A percentile compares a stretch with the other conserved stretches of the same genome.
phyloP scores from a whole-genome alignment of 2,329 filamentous ascomycete species.

The Fusarium luffae region DNA sequence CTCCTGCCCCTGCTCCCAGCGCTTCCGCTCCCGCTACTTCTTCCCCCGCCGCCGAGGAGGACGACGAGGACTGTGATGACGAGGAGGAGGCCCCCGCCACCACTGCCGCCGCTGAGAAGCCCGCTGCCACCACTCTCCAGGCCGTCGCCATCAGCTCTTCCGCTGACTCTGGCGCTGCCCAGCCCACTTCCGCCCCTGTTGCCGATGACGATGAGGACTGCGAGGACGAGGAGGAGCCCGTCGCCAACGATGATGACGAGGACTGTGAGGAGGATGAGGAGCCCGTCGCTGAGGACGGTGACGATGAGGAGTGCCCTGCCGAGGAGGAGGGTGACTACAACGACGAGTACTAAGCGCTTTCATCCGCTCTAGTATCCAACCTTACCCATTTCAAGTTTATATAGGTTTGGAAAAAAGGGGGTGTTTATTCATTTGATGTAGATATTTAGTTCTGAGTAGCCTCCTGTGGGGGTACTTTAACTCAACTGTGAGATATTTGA shows the following conservation, averaged over 20 bases:
- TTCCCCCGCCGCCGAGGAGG: slow-evolving; percentile 15
- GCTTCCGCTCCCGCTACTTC: neutral
- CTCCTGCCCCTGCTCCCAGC: slow-evolving; percentile 9
- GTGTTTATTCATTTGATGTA: slow-evolving; percentile 34
- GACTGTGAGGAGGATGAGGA: slow-evolving; percentile 31
- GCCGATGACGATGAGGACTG: slow-evolving; percentile 36
- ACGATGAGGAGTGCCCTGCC: slow-evolving; percentile 37
- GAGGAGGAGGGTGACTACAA: slow-evolving; percentile 31
- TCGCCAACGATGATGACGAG: slow-evolving; percentile 29
- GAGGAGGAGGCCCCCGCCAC: slow-evolving; percentile 21
- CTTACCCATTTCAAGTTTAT: neutral
- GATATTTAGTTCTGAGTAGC: slow-evolving; percentile 46
- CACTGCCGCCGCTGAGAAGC: slow-evolving; percentile 11
- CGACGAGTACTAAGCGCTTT: slow-evolving; percentile 13
- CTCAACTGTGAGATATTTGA: slow-evolving; percentile 47
- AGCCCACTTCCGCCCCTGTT: slow-evolving; percentile 16
- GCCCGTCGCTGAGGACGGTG: slow-evolving; percentile 18
- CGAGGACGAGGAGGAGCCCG: slow-evolving; percentile 22
- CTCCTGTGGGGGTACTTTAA: slow-evolving; percentile 45
- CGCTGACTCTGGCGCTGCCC: slow-evolving; percentile 6
- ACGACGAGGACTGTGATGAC: slow-evolving; percentile 32
- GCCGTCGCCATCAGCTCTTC: slow-evolving; percentile 17
- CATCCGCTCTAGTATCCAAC: neutral
- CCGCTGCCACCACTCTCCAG: slow-evolving; percentile 22
- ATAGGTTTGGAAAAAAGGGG: neutral